Evolutionary conservation across 352 stramenopile genomes (phyloP).

Genomic region (Phytophthora melonis): DNA sequence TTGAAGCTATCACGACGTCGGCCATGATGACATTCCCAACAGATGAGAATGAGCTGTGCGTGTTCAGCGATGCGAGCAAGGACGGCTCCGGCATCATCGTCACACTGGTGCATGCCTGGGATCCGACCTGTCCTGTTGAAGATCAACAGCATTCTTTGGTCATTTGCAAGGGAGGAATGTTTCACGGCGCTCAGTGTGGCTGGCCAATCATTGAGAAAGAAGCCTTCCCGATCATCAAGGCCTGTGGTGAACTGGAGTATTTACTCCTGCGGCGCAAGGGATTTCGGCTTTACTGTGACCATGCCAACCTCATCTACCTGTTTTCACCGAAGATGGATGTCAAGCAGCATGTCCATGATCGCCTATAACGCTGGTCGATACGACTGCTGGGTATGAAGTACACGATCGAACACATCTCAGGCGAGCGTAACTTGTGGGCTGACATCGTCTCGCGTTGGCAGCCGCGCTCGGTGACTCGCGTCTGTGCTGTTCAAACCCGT

Average conservation of each 20-base stretch:
- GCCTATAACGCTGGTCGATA: constrained; percentile 24
- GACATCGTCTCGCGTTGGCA: constrained; percentile 17
- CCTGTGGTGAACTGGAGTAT: constrained; percentile 13
- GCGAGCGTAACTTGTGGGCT: constrained; percentile 13
- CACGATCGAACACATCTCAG: constrained; percentile 27
- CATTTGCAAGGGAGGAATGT: constrained; percentile 17
- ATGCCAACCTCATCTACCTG: constrained; percentile 32
- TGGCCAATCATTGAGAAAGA: constrained; percentile 40
- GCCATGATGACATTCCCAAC: constrained; percentile 14
- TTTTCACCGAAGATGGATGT: constrained; percentile 22
- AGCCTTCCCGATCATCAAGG: constrained; percentile 26
- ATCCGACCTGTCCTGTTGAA: background rate
- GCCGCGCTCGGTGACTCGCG: background rate
- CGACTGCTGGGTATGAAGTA: constrained; percentile 18
- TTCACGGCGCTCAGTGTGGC: background rate
- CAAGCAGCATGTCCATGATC: constrained; percentile 25
- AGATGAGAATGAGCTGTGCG: background rate
- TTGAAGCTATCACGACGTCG: constrained; percentile 2
- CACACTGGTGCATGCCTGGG: background rate
- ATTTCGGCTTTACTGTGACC: constrained; percentile 39
- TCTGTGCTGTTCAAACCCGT: constrained; percentile 3
- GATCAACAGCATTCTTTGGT: constrained; percentile 22
- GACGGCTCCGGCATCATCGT: background rate
- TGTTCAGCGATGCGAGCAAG: constrained; percentile 10
- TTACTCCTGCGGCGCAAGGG: constrained; percentile 18